phyloP scores from a whole-genome alignment of 2,329 filamentous ascomycete genomes.

The Colletotrichum tanaceti region DNA sequence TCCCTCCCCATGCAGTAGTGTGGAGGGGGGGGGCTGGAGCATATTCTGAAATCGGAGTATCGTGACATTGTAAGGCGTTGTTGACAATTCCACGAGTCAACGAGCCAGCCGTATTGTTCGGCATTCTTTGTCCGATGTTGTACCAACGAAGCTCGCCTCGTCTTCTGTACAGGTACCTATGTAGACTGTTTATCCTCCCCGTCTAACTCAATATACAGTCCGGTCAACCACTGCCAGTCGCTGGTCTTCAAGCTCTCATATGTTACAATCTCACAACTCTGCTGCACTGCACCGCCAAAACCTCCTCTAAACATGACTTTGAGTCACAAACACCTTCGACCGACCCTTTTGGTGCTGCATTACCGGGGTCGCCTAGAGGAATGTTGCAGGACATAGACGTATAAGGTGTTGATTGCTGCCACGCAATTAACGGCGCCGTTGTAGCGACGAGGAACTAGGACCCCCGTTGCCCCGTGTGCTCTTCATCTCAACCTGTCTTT shows the following conservation, averaged over 20 bases:
- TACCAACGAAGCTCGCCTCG: too few relatives aligned
- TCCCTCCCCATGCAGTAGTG: not conserved
- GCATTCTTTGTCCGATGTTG: not conserved
- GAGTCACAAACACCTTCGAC: slow-evolving; percentile 18
- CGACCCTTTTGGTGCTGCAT: slow-evolving; percentile 21
- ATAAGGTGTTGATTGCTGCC: too few relatives aligned
- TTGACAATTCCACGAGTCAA: not conserved
- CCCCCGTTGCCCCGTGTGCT: slow-evolving; percentile 28
- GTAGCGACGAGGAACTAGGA: slow-evolving; percentile 1
- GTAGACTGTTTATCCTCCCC: not conserved
- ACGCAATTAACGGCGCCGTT: too few relatives aligned
- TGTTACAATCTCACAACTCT: slow-evolving; percentile 25
- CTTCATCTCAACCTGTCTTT: slow-evolving; percentile 33
- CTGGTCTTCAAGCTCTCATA: slow-evolving; percentile 5
- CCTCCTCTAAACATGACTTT: slow-evolving; percentile 31
- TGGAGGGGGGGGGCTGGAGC: slow-evolving; percentile 1
- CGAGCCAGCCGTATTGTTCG: not conserved
- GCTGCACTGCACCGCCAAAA: slow-evolving; percentile 14
- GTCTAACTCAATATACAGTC: not conserved
- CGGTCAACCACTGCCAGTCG: not conserved
- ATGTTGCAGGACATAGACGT: too few relatives aligned
- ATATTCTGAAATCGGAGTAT: not conserved
- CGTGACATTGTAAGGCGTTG: not conserved
- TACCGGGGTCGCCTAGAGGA: slow-evolving; percentile 27
- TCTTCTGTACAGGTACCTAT: too few relatives aligned